Evolutionary conservation across 305 asterid species (phyloP), one percentile per base, ranked within the genome.

Genomic region (Fraxinus latifolia): DNA sequence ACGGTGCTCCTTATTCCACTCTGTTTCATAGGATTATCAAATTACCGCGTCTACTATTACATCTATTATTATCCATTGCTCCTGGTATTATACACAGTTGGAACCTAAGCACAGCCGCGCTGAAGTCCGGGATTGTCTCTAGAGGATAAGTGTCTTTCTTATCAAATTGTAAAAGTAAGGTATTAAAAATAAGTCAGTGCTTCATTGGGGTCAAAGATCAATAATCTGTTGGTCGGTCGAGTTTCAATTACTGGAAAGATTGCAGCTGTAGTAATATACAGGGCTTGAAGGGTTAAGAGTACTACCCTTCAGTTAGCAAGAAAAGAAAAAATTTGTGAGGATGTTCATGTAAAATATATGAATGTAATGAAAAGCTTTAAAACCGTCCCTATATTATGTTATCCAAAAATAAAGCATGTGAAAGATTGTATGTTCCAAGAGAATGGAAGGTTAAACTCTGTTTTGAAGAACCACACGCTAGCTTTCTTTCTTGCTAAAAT

Each of bases 11-110:
- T 83, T 58, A 17, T 85, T 77, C 89, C 92, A 42, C 82, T 89
- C 4, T 85, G 84, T 79, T 89, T 89, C 87, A 60, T 82, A 36
- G 86, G 88, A 74, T 82, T 83, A 23, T 72, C 87, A 17, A 85
- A 82, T 71, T 86, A 77, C 78, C 89, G 5, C 36, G 11, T 39
- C 4, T 62, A 85, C 53, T 85, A 74, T 39, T 83, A 79, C 27
- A 78, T 87, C 55, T 85, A 90, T 55, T 85, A 89, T 79, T 87
- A 87, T 77, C 90, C 89, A 4, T 84, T 89, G 60, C 86, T 62
- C 53, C 83, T 89, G 5, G 85, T 87, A 74, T 60, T 89, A 32
- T 89, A 82, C 62, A 79, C 84, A 70, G 72, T 87, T 21, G 85
- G 82, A 65, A 79, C 82, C 81, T 87, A 76, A 47, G 79, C 60